Base-by-base conservation (phyloP, 208 protist genomes). In the Crithidia expoeki region DNA sequence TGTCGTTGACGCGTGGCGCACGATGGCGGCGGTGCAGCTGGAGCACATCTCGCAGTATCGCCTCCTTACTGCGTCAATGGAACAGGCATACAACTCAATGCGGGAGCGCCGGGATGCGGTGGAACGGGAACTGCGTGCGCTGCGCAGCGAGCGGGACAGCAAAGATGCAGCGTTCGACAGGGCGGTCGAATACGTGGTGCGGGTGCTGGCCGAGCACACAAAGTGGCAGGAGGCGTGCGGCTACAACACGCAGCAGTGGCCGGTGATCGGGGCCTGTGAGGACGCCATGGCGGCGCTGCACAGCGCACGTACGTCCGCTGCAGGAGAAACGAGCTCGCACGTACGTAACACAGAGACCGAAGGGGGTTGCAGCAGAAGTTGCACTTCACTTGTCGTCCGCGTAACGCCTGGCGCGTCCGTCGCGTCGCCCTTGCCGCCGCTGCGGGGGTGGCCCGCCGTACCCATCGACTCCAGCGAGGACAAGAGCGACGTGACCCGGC, bases 201-300 rank as follows among this genome's bases (percentile, higher is more conserved):
- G 73, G n/a, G 81, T 93, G 3, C 44, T 95, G 17, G 79, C 85
- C 14, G 90, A 95, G 68, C 83, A 87, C 50, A 76, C 80, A 0
- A 46, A 71, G 44, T 93, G 87, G 87, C 87, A 95, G 76, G 75
- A 87, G 63, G 27, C 71, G 64, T 66, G 83, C 53, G 79, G 85
- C 19, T 73, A 84, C 73, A 92, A 94, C 64, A 68, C 61, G 16
- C 72, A 71, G 25, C 63, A 83, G n/a, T 86, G 89, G 68, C 89
- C 89, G 0, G 51, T 84, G 2, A 76, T 85, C 17, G 80, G 83
- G 28, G 44, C 28, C 27, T 74, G 59, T 42, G 88, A 90, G 70
- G 55, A 83, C 12, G 78, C 85, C 19, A 55, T 74, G 44, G 76
- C 76, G 21, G 50, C 47, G 55, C 55, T 76, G 61, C 64, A 61